Base-by-base conservation (phyloP, 2,329 filamentous ascomycete genomes). In the Sporothrix variecibatus region DNA sequence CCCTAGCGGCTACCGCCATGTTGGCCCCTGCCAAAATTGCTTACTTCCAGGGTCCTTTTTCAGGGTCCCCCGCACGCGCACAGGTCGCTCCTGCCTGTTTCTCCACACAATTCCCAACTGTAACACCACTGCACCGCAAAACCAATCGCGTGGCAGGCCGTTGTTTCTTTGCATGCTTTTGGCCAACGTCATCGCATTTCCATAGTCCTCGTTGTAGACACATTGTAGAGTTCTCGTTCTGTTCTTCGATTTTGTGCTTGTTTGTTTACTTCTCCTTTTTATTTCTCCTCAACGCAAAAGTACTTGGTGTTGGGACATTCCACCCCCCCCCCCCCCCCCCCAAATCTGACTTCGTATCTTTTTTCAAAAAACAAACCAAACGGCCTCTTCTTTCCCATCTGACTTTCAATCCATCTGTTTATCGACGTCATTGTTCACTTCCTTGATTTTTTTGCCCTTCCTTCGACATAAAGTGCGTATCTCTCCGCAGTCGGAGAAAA, bases 31-130 rank as follows among this genome's bases (percentile, higher is more conserved):
- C 67, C 67, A 12, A 20, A 34, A 46, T 49, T 26, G 60, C 17
- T 28, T 67, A 6, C 40, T 69, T 51, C 34, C 26, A 69, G 65
- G 65, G 43, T 53, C 65, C 51, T 62, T 31, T 69, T 69, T 53
- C 46, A 53, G 65, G 65, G 28, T 51, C 65, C 46, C 64, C 15
- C 8, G 28, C 28, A 60, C 15, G 56, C n/a, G 38, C 64, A 53
- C 65, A 69, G 28, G 46, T 40, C 20, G 43, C 65, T 69, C 43
- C 23, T 69, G 17, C 65, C 65, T 51, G 15, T n/a, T 69, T n/a
- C 46, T 34, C 43, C 43, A 20, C 64, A 51, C 40, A 65, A 12
- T 65, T 65, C 20, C n/a, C 34, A 65, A n/a, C 34, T 40, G 62
- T 23, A 53, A 53, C 11, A 26, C 40, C 64, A 28, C 64, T 43